Evolutionary conservation across 1,139 yeast genomes (phyloP), one percentile per base, ranked within the genome.

Genomic region (Lodderomyces parapsilosis): DNA sequence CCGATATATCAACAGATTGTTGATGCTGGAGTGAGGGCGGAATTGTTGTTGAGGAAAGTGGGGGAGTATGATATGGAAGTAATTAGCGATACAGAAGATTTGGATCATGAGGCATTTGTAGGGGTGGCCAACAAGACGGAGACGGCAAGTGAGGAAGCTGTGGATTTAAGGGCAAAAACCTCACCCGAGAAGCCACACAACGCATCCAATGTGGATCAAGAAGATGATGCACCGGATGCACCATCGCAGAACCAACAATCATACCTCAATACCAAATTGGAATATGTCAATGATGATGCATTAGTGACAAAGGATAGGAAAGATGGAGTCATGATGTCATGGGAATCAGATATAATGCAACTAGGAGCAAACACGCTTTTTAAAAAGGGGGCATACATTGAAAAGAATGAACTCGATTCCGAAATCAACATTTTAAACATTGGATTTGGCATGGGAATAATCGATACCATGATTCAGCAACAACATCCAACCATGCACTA

Each of bases 301-400:
- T 71, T 91, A 19, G 70, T 86, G 28, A 91, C 98, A 1, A 74
- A 80, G 48, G 81, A 78, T 24, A 73, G 83, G 46, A 75, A 81
- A 39, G 98, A 91, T 56, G 98, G 97, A 22, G 97, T 91, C 2
- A 91, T 91, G 98, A 91, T 91, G 98, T 85, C 86, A 52, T 91
- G 98, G 98, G 98, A 91, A 62, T 76, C 81, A 3, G 80, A 81
- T 23, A 73, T 91, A 44, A 91, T 91, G 98, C 69, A 74, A 47
- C 71, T 83, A 18, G 95, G 96, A 1, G 85, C 96, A 45, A 81
- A 84, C 22, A 68, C 90, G 0, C 60, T 90, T 14, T 81, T 84
- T 60, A 66, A 69, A 42, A n/a, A n/a, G n/a, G 67, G 74, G 3
- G 43, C 63, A 31, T 43, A 50, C 2, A 51, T 50, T 28, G 62